Percentiles rank a stretch among this genome's conserved stretches.
Evolutionary conservation across 2,329 filamentous ascomycete species (phyloP).

Genomic region (Cladosporium velox): DNA sequence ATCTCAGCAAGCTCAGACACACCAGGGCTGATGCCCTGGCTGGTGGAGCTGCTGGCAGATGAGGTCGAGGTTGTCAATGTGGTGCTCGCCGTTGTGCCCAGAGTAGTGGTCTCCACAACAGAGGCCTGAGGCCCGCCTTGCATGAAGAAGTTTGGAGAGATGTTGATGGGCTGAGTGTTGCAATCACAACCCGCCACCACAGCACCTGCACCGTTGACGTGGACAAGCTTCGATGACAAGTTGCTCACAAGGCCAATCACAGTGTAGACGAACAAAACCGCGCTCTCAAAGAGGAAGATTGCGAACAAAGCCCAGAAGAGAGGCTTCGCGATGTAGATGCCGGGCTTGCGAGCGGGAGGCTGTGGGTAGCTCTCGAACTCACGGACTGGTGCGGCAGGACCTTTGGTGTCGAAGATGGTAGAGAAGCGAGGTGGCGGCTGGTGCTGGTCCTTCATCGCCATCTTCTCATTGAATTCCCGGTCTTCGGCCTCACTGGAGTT

Average conservation of each 20-base stretch:
- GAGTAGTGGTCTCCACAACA: background rate
- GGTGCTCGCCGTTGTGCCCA: conserved; percentile 2
- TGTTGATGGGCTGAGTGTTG: conserved; percentile 33
- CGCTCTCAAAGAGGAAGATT: conserved; percentile 39
- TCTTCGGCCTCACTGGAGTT: conserved; percentile 22
- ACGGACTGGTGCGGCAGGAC: conserved; percentile 24
- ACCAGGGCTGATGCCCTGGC: background rate
- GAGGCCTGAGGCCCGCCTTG: background rate
- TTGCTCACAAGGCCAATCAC: conserved; percentile 42
- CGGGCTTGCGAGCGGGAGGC: conserved; percentile 30
- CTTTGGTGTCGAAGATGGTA: conserved; percentile 31
- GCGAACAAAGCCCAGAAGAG: conserved; percentile 37
- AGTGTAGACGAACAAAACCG: conserved; percentile 41
- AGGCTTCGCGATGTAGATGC: conserved; percentile 37
- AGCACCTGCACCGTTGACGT: conserved; percentile 17
- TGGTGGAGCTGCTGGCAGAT: background rate
- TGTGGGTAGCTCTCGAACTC: conserved; percentile 33
- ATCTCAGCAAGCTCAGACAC: conserved; percentile 4
- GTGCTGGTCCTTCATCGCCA: conserved; percentile 18
- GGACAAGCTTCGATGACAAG: conserved; percentile 32
- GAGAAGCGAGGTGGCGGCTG: conserved; percentile 36
- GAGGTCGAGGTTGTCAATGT: conserved; percentile 1
- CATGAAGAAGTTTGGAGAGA: conserved; percentile 37
- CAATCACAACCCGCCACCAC: conserved; percentile 25
- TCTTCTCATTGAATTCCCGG: conserved; percentile 30